These are phyloP conservation scores for Phytophthora agathidicida DNA, from an alignment of 352 stramenopile genomes.

Conservation along the genomic window DNA sequence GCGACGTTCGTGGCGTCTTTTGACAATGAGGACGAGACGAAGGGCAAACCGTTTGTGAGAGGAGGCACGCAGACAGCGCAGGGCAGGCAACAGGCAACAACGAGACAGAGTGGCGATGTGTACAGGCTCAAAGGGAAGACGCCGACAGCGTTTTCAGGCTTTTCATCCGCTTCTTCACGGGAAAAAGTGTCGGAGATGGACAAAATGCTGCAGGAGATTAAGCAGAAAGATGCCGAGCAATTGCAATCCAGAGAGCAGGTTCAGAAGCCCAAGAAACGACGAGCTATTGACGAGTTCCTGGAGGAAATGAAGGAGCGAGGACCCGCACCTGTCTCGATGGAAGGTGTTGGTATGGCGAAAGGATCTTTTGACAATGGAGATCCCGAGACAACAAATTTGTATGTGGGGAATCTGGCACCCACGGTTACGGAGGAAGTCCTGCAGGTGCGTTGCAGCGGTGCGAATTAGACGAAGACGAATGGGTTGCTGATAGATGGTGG, in stretches of 20 bases:
- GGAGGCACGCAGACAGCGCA: slow-evolving; percentile 16
- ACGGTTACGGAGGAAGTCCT: slow-evolving; percentile 93
- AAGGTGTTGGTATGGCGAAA: slow-evolving; percentile 32
- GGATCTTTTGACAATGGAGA: slow-evolving; percentile 89
- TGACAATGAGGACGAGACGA: slow-evolving; percentile 67
- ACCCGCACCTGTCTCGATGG: slow-evolving; percentile 26
- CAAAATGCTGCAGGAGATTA: slow-evolving; percentile 76
- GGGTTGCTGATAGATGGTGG: slow-evolving; percentile 9
- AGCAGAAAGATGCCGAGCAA: slow-evolving; percentile 51
- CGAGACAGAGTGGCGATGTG: slow-evolving; percentile 20
- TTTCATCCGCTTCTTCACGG: slow-evolving; percentile 3
- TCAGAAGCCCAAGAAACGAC: slow-evolving; percentile 45
- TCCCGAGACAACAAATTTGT: slow-evolving; percentile 93
- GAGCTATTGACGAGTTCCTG: slow-evolving; percentile 89
- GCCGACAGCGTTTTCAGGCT: neutral
- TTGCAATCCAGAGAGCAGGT: slow-evolving; percentile 20
- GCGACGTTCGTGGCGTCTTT: slow-evolving; percentile 92
- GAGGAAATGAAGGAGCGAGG: slow-evolving; percentile 88
- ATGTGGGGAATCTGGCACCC: slow-evolving; percentile 94
- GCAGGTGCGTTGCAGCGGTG: slow-evolving; percentile 36
- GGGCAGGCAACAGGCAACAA: neutral
- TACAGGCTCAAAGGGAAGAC: slow-evolving; percentile 46
- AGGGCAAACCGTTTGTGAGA: slow-evolving; percentile 74
- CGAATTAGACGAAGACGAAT: neutral
- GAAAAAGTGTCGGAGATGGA: slow-evolving; percentile 69